phyloP scores from a whole-genome alignment of 2,329 filamentous ascomycete species.

The Mycosphaerelloides madeirae region DNA sequence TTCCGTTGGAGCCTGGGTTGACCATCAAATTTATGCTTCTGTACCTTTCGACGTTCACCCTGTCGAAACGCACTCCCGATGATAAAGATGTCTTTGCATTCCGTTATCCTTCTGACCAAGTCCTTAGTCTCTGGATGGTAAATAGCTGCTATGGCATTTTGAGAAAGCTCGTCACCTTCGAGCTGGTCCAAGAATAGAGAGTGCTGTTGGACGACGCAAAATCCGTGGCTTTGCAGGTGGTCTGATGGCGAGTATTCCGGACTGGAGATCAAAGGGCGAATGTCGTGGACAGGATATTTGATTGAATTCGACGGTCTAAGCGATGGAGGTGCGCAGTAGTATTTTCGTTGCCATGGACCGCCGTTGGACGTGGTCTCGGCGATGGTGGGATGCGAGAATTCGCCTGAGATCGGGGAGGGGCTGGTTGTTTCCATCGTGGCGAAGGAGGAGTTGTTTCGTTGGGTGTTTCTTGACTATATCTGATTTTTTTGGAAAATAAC shows the following conservation, averaged over 20 bases:
- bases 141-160: slow-evolving; percentile 2
- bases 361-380: slow-evolving; percentile 2
- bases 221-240: slow-evolving; percentile 6
- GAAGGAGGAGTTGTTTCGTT: too few relatives aligned
- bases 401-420: slow-evolving; percentile 1
- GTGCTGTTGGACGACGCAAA: slow-evolving; percentile 5
- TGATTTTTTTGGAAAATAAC: too few relatives aligned
- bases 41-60: too few relatives aligned
- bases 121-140: slow-evolving; percentile 4
- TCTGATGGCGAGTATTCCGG: background rate
- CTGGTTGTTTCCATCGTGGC: too few relatives aligned
- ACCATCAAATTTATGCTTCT: too few relatives aligned
- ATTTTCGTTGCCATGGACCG: slow-evolving; percentile 8
- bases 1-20: too few relatives aligned
- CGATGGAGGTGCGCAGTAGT: slow-evolving; percentile 3
- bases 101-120: slow-evolving; percentile 2
- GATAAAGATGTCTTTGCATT: slow-evolving; percentile 5
- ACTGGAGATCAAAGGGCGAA: background rate
- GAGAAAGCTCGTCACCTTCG: background rate
- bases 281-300: slow-evolving; percentile 6
- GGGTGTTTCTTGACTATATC: too few relatives aligned
- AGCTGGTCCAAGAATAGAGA: slow-evolving; percentile 3
- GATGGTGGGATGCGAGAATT: slow-evolving; percentile 5
- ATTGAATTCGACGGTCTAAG: slow-evolving; percentile 1
- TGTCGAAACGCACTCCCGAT: slow-evolving; percentile 5